Base-by-base conservation (phyloP, 768 basidiomycete species). In the Tricholoma terreum region DNA sequence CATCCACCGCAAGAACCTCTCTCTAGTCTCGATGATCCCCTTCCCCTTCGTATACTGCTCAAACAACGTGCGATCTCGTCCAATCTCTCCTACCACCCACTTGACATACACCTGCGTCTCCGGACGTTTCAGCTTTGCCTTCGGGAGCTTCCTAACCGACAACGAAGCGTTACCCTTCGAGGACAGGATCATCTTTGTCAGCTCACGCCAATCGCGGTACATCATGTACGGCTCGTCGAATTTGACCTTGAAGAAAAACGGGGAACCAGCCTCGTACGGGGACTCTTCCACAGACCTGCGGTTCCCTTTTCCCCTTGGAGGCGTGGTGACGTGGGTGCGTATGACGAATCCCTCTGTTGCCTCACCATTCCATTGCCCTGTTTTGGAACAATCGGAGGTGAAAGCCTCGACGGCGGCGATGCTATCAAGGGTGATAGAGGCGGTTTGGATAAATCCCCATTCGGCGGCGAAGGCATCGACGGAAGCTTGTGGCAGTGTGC, bases 221-320 rank as follows among this genome's bases (percentile, higher is more conserved):
- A 96, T 95, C 82, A 98, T 86, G 70, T 99, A 99, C 2, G 96
- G 96, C 67, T 98, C 93, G 71, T 98, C 94, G 71, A 98, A 98
- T 70, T 99, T 99, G 75, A 98, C 81, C 69, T 99, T 99, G 86
- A 97, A 98, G 82, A 99, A 98, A 79, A 98, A 96, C 0, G 92
- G 87, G 1, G 89, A 84, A 27, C 89, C 92, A 1, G 86, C 72
- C 0, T 78, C 69, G 67, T 98, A 97, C 0, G 94, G 94, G 0
- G 83, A 80, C 14, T 66, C 58, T n/a, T 57, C 42, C 1, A 42
- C 46, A 27, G 64, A 70, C 50, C 6, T 27, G 24, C 24, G 24
- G 24, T 69, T 71, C 0, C 67, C 58, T 8, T 61, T 61, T 6
- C 59, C 65, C 1, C 66, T 67, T 24, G 77, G 80, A 3, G 76